Percentiles rank a stretch among this genome's conserved stretches.
phyloP scores from a whole-genome alignment of 2,329 filamentous ascomycete species.

The Pseudopithomyces maydicus region DNA sequence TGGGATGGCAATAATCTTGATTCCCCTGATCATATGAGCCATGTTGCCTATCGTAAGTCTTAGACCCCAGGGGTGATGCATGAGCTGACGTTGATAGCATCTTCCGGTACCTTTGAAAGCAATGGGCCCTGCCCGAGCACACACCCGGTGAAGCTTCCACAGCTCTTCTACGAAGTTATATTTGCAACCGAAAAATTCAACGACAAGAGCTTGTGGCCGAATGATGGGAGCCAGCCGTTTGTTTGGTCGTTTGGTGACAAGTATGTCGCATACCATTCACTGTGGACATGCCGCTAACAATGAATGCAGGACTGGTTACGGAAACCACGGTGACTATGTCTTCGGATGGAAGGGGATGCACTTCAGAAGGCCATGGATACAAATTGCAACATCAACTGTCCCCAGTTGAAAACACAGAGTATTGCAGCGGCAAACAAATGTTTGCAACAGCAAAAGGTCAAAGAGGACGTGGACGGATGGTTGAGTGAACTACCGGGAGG shows the following conservation, averaged over 20 bases:
- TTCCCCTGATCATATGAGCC: constrained; percentile 60
- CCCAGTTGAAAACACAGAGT: constrained; percentile 51
- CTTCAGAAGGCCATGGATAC: constrained; percentile 47
- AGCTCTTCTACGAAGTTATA: constrained; percentile 28
- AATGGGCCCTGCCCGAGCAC: constrained; percentile 58
- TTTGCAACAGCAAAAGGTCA: constrained; percentile 67
- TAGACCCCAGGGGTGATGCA: neutral
- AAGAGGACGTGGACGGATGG: constrained; percentile 83
- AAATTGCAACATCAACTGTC: constrained; percentile 43
- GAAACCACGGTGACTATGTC: constrained; percentile 58
- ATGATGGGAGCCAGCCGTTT: constrained; percentile 36
- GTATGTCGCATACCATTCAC: constrained; percentile 21
- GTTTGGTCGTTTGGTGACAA: constrained; percentile 42
- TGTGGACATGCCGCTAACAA: constrained; percentile 36
- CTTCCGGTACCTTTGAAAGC: constrained; percentile 29
- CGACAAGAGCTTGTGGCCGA: constrained; percentile 22
- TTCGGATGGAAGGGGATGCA: constrained; percentile 58
- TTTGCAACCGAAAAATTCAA: constrained; percentile 43
- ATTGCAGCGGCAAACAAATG: constrained; percentile 55
- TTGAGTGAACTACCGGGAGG: constrained; percentile 49
- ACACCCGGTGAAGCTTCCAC: constrained; percentile 49
- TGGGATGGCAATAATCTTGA: constrained; percentile 57
- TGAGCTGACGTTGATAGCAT: constrained; percentile 3
- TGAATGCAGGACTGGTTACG: constrained; percentile 46
- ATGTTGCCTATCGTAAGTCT: constrained; percentile 39